Evolutionary conservation across 106 monocot genomes (phyloP), one percentile per base, ranked within the genome.

Genomic region (Apostasia shenzhenica): DNA sequence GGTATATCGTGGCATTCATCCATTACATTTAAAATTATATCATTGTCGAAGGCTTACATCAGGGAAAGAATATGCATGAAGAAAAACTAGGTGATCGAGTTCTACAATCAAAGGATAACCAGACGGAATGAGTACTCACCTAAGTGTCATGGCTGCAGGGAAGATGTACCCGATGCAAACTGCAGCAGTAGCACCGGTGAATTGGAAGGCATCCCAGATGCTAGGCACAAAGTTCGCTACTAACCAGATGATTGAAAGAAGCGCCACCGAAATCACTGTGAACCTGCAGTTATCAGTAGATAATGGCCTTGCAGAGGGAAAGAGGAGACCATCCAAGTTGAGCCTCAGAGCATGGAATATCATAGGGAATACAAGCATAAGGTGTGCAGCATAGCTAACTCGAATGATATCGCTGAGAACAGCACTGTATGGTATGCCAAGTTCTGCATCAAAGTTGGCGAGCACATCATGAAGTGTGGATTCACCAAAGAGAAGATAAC

Each of bases 171-270:
- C 92, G 42, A 95, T 92, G 67, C 86, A 89, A 68, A 95, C 95
- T 7, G 89, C 92, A 67, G 92, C 89, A 44, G 95, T 95, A 6
- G 95, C 95, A 45, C 95, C 95, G 3, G 92, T 92, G 60, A 95
- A 88, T 56, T 95, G 92, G 59, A 95, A 95, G 48, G 82, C 95
- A 77, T 95, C 95, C 91, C 95, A 95, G 41, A 95, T 89, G 59
- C 95, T 95, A 0, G 95, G 95, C 41, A 95, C 78, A 53, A 92
- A 95, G 68, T 80, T 89, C 37, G 95, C 89, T 14, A 76, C 88
- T 59, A 82, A 52, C 76, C 84, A 95, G 8, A 95, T 70, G 12
- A 84, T 41, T 8, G 66, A 47, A 1, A 95, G 78, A 48, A 92
- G 73, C 8, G 56, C 41, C 8, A 69, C 64, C 2, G 88, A 89